A percentile compares a stretch with the other conserved stretches of the same genome.
Conservation (phyloP, 441 rosid genomes). For the Adansonia rubrostipa region DNA sequence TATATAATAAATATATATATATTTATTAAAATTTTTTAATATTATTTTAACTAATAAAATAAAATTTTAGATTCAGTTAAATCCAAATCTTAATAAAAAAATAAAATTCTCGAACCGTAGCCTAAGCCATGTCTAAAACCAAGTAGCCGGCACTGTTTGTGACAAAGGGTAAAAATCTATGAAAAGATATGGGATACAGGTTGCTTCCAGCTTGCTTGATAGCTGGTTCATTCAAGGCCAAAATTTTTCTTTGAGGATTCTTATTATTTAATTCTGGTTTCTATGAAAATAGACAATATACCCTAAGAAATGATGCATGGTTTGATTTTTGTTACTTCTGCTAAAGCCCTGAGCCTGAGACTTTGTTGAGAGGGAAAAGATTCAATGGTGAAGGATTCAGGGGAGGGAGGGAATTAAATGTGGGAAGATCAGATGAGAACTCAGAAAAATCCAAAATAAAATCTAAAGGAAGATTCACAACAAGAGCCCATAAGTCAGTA, state of each 20-base stretch:
- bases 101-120: no score
- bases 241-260: neutral
- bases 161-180: neutral
- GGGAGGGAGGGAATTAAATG: neutral
- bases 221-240: neutral
- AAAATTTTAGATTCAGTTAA: neutral
- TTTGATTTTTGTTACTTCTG: no score
- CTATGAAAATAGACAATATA: no score
- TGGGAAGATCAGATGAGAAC: slow-evolving; percentile 20
- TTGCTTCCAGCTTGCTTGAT: slow-evolving; percentile 23
- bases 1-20: no score
- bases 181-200: slow-evolving; percentile 23
- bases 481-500: slow-evolving; percentile 1
- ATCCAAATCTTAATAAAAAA: neutral
- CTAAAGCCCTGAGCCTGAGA: neutral
- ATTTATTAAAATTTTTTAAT: no score
- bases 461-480: slow-evolving; percentile 23
- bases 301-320: neutral
- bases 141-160: neutral
- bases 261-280: no score
- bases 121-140: neutral
- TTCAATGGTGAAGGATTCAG: no score
- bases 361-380: neutral
- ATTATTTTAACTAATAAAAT: no score
- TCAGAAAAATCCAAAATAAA: slow-evolving; percentile 18